phyloP scores from a whole-genome alignment of 768 basidiomycete species.

The Boletus bicolor region DNA sequence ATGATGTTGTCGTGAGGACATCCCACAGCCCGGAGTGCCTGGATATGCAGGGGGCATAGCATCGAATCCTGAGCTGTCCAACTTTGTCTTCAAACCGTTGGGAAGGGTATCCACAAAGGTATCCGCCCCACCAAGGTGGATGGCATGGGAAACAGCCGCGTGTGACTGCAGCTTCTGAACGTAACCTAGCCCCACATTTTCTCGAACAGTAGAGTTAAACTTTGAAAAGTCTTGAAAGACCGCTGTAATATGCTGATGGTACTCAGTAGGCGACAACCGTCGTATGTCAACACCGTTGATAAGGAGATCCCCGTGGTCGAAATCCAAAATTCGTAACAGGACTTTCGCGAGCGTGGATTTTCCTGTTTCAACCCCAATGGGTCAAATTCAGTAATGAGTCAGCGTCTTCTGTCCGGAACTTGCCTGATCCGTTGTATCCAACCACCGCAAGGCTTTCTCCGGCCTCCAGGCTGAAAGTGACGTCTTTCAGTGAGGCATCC shows the following conservation, averaged over 20 bases:
- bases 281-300: conserved; percentile 73
- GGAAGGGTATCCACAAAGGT: conserved; percentile 63
- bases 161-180: conserved; percentile 59
- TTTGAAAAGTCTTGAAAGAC: conserved; percentile 87
- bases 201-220: conserved; percentile 71
- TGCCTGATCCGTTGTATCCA: conserved; percentile 80
- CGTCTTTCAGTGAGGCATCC: conserved; percentile 63
- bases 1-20: conserved; percentile 43
- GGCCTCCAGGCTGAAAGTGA: conserved; percentile 66
- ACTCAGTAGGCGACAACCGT: conserved; percentile 60
- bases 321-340: conserved; percentile 74
- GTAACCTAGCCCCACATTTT: conserved; percentile 84
- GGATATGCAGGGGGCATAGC: conserved; percentile 35
- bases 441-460: conserved; percentile 86
- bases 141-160: conserved; percentile 58
- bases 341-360: conserved; percentile 87
- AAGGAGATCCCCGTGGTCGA: conserved; percentile 62
- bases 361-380: conserved; percentile 40
- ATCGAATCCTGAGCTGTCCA: conserved; percentile 64
- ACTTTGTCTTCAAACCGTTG: conserved; percentile 66
- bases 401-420: conserved; percentile 23
- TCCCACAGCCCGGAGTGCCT: conserved; percentile 31
- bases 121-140: conserved; percentile 70
- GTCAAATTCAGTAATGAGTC: conserved; percentile 8
- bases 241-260: conserved; percentile 72